Evolutionary conservation across 306 rosid genomes (phyloP), one percentile per base, ranked within the genome.

Genomic region (Inga laurina): DNA sequence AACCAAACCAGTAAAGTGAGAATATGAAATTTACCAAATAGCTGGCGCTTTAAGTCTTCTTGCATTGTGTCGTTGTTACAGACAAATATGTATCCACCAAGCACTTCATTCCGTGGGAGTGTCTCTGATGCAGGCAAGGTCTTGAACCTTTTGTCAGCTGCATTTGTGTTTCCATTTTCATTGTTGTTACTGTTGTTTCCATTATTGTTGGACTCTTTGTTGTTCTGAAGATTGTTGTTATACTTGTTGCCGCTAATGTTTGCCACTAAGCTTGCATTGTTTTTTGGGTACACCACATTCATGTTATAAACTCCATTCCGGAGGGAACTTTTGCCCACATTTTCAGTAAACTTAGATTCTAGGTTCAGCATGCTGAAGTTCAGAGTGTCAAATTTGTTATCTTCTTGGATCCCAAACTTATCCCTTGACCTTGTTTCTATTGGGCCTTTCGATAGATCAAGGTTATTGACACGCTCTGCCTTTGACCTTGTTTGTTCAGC

Each of bases 21-120:
- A 77, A 62, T 22, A 22, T 72, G 35, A 45, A 30, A 67, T 77
- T 82, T 90, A 93, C 99, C 99, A 82, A 97, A 97, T 71, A 97
- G 92, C 86, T 97, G 97, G 22, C 99, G 90, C 88, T 94, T 97
- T 43, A 97, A 85, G 88, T 97, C 99, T 90, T 97, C 99, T 91
- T 94, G 98, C 99, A 97, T 97, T 4, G 99, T 97, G 86, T 97
- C 98, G 77, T 97, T 97, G 90, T 97, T 97, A 77, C 98, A 94
- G 9, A 94, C 99, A 87, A 97, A 97, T 84, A 97, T 97, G 93
- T 97, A 97, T 74, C 99, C 99, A 27, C 99, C 99, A 67, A 97
- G 97, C 82, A 97, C 99, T 84, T 97, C 99, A 90, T 97, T 86
- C 37, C 99, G 93, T 0, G 99, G 99, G 72, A 97, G 97, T 10